These are phyloP conservation scores for Corchorus olitorius DNA, from an alignment of 345 rosid species.

Conservation along the genomic window DNA sequence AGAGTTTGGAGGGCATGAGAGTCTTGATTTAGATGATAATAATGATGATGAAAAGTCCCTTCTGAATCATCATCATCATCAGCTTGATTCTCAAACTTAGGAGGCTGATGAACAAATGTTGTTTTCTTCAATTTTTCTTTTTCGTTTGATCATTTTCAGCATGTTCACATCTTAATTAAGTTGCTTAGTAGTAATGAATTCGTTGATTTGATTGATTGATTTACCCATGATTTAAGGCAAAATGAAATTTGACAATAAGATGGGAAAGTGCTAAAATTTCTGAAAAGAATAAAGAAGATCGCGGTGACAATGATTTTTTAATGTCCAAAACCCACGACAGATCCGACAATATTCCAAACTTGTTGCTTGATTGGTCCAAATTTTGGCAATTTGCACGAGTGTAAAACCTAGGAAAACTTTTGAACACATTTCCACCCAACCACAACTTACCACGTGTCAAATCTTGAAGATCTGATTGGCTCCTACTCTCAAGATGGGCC, in stretches of 20 bases:
- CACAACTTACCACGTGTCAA: not conserved
- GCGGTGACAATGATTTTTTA: not conserved
- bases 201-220: no score
- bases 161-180: not conserved
- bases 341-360: not conserved
- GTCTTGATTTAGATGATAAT: constrained; percentile 34
- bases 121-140: no score
- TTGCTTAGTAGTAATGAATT: not conserved
- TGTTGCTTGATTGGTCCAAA: not conserved
- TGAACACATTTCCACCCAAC: not conserved
- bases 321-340: not conserved
- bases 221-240: no score
- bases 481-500: not conserved
- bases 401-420: not conserved
- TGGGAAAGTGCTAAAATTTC: not conserved
- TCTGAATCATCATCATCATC: constrained; percentile 16
- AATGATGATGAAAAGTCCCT: constrained; percentile 32
- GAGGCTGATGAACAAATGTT: not conserved
- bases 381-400: no score
- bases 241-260: no score
- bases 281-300: not conserved
- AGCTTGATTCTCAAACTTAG: constrained; percentile 1
- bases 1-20: constrained; percentile 30
- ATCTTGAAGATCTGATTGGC: not conserved
- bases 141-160: not conserved